phyloP scores from a whole-genome alignment of 164 flowering plant genomes.

The Liriodendron chinense region DNA sequence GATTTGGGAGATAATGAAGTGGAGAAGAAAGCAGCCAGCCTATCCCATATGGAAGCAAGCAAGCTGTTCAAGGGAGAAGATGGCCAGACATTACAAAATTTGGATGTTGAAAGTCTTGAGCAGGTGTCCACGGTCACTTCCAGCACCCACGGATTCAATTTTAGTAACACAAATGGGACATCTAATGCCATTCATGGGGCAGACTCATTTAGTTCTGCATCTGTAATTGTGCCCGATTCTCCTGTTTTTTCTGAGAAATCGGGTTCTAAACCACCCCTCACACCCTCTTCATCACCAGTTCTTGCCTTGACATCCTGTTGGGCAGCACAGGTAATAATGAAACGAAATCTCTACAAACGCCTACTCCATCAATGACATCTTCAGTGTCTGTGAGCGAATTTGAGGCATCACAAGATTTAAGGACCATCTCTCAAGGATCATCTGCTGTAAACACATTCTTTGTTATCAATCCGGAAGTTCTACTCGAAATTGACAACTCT shows the following conservation, averaged over 20 bases:
- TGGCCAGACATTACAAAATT: constrained; percentile 23
- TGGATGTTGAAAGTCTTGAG: constrained; percentile 47
- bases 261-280: constrained; percentile 37
- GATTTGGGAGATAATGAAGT: constrained; percentile 25
- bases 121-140: constrained; percentile 45
- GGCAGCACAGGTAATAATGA: constrained; percentile 48
- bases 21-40: constrained; percentile 25
- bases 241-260: constrained; percentile 77
- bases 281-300: constrained; percentile 58
- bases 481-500: constrained; percentile 82
- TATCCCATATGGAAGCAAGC: constrained; percentile 28
- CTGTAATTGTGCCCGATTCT: constrained; percentile 54
- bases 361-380: constrained; percentile 65
- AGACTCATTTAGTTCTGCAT: constrained; percentile 66
- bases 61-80: constrained; percentile 29
- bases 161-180: constrained; percentile 29
- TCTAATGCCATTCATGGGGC: constrained; percentile 27
- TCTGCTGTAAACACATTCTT: constrained; percentile 47
- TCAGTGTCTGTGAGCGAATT: constrained; percentile 52
- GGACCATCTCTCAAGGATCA: constrained; percentile 52
- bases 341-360: constrained; percentile 37
- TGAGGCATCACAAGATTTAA: constrained; percentile 55
- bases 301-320: constrained; percentile 75
- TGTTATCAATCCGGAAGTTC: constrained; percentile 56
- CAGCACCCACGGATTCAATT: constrained; percentile 32